Base-by-base conservation (phyloP, 2,329 filamentous ascomycete species). In the Triangularia verruculosa region DNA sequence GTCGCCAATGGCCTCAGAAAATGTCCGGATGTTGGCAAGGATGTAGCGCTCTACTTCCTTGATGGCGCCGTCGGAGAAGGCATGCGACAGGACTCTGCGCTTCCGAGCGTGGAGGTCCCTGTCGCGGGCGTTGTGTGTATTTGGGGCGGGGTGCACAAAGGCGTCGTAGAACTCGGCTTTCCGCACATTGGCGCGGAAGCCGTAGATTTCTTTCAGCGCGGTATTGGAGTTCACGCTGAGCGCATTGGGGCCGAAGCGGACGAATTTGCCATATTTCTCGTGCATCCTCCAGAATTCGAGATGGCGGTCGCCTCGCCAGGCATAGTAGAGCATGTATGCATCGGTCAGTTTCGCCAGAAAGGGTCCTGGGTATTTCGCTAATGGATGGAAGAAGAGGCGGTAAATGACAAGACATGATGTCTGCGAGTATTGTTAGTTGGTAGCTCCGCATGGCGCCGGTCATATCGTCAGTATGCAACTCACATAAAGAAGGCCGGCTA, bases 171-270 rank as follows among this genome's bases (percentile, higher is more conserved):
- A 91, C 69, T 87, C 82, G 47, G 88, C 83, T 77, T 92, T 91
- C 75, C 82, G 79, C 28, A 89, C 85, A 65, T 88, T 88, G 73
- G 84, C 75, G 57, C 80, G 80, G 78, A 87, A 86, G 67, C 86
- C 85, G 75, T 89, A 88, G 66, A 90, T 88, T 17, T 86, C 83
- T 73, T 86, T 86, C 63, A 91, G 79, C 0, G 89, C 89, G 7
- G 83, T 82, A 65, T 83, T 84, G 61, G 86, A 88, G 80, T 95
- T 94, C 78, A 96, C 86, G 0, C 88, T 91, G 51, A 96, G 78
- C 65, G 85, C 86, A 75, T 92, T 92, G 53, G 92, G 92, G 0
- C 89, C 90, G 68, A 89, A 91, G 27, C 92, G 89, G n/a, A 94
- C 89, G 58, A 69, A 70, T 74, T 66, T 75, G 80, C 90, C 90